Conservation (phyloP, 108 stramenopile species). For the Chaetoceros tenuissimus region DNA sequence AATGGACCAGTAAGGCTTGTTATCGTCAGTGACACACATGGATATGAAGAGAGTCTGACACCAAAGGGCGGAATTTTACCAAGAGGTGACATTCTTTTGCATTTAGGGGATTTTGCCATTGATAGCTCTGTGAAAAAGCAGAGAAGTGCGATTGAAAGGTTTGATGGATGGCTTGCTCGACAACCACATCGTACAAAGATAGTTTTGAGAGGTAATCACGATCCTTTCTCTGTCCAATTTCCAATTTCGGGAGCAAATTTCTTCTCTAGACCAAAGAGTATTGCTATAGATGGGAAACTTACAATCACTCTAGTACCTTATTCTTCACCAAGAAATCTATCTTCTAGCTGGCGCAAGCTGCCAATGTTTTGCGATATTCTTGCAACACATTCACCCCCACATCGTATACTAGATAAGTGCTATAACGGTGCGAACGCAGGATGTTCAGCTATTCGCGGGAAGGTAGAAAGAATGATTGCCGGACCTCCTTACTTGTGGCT, state of each 20-base stretch:
- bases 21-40: conserved; percentile 67
- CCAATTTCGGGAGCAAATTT: conserved; percentile 43
- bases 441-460: conserved; percentile 28
- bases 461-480: conserved; percentile 23
- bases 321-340: conserved; percentile 27
- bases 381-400: conserved; percentile 58
- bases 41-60: conserved; percentile 45
- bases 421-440: conserved; percentile 51
- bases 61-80: conserved; percentile 33
- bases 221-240: conserved; percentile 35
- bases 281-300: conserved; percentile 13
- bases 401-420: conserved; percentile 41
- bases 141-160: conserved; percentile 19
- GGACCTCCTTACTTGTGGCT: conserved; percentile 36
- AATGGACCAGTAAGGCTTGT: conserved; percentile 36
- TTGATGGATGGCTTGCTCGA: conserved; percentile 52
- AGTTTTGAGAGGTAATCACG: conserved; percentile 72
- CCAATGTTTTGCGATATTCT: conserved; percentile 49
- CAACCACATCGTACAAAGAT: conserved; percentile 55
- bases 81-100: conserved; percentile 52
- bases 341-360: conserved; percentile 7
- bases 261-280: conserved; percentile 24
- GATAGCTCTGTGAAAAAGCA: conserved; percentile 23
- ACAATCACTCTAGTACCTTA: conserved; percentile 37
- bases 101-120: conserved; percentile 66